These are phyloP conservation scores for Domatiomyces catenatus DNA, from an alignment of 2,329 filamentous ascomycete genomes.

Conservation along the genomic window DNA sequence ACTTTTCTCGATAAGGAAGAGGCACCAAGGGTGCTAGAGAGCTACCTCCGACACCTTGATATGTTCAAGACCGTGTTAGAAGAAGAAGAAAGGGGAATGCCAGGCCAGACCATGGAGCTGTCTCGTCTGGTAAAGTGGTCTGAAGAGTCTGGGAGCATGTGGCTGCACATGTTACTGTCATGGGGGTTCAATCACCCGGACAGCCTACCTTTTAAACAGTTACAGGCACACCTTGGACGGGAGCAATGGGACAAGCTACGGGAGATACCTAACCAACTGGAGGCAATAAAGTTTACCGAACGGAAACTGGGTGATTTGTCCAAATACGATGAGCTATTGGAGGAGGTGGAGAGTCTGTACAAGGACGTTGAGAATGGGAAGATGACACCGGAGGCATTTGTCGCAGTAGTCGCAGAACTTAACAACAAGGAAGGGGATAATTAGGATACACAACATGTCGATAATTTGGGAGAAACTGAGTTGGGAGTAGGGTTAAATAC, in stretches of 20 bases:
- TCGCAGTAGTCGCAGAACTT: too few relatives aligned
- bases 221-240: slow-evolving; percentile 5
- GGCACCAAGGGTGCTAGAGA: slow-evolving; percentile 14
- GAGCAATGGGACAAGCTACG: slow-evolving; percentile 1
- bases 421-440: too few relatives aligned
- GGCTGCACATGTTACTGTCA: slow-evolving; percentile 23
- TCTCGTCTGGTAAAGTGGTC: slow-evolving; percentile 24
- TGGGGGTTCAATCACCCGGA: slow-evolving; percentile 21
- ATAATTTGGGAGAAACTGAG: too few relatives aligned
- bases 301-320: too few relatives aligned
- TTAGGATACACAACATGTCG: too few relatives aligned
- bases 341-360: too few relatives aligned
- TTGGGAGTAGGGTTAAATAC: too few relatives aligned
- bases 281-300: too few relatives aligned
- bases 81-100: slow-evolving; percentile 21
- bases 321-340: too few relatives aligned
- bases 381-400: too few relatives aligned
- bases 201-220: slow-evolving; percentile 21
- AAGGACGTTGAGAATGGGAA: too few relatives aligned
- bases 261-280: too few relatives aligned
- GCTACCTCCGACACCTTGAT: slow-evolving; percentile 20
- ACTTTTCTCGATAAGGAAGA: slow-evolving; percentile 18
- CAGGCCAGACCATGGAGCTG: slow-evolving; percentile 16
- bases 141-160: slow-evolving; percentile 23
- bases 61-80: slow-evolving; percentile 21